phyloP scores from a whole-genome alignment of 306 rosid genomes.

The Fragaria iinumae region DNA sequence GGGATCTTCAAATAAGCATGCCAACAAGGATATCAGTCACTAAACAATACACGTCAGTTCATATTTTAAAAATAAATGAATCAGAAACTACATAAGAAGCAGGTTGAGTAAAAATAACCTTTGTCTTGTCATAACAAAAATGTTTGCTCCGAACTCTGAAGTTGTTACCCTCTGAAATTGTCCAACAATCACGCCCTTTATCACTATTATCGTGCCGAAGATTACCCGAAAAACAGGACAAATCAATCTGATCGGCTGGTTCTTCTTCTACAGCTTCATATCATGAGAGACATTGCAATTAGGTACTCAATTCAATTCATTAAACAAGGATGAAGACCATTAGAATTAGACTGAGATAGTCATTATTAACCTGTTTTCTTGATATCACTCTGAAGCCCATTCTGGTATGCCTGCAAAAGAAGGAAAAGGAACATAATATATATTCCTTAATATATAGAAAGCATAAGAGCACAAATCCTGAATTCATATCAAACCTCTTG shows the following conservation, averaged over 20 bases:
- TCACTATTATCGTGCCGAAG: conserved; percentile 75
- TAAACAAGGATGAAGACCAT: neutral
- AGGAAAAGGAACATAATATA: too few relatives aligned
- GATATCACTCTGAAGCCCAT: conserved; percentile 52
- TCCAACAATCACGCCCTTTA: conserved; percentile 94
- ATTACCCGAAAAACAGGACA: conserved; percentile 85
- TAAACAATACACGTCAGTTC: neutral
- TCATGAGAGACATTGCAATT: conserved; percentile 37
- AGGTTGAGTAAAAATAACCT: conserved; percentile 47
- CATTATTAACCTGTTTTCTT: conserved; percentile 58
- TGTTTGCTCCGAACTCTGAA: conserved; percentile 94
- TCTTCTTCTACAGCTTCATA: conserved; percentile 78
- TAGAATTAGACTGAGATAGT: conserved; percentile 15
- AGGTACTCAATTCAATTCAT: conserved; percentile 22
- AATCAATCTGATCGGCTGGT: conserved; percentile 65
- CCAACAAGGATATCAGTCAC: conserved; percentile 29
- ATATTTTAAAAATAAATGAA: neutral
- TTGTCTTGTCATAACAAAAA: conserved; percentile 79
- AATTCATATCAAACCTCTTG: conserved; percentile 61
- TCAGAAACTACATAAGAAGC: conserved; percentile 1
- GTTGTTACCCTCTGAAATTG: conserved; percentile 86
- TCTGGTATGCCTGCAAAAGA: conserved; percentile 55
- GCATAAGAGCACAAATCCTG: conserved; percentile 19
- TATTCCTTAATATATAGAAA: conserved; percentile 1
- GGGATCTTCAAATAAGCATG: conserved; percentile 57